Base-by-base conservation (phyloP, 805 yeast species). In the Candida sphagnicola region DNA sequence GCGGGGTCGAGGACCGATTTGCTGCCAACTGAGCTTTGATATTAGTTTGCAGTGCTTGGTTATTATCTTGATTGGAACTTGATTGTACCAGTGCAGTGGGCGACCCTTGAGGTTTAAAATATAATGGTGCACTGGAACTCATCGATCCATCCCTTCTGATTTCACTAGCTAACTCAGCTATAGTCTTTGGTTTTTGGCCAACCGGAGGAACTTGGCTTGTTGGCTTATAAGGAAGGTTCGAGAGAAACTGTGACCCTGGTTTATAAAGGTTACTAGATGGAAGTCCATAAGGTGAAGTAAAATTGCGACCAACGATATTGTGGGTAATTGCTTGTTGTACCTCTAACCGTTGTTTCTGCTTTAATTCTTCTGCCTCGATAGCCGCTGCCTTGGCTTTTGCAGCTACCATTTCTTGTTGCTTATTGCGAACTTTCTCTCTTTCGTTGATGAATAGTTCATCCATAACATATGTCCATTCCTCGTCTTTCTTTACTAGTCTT, bases 391-490 rank as follows among this genome's bases (percentile, higher is more conserved):
- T 72, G 4, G 80, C 79, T 51, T 67, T 71, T 3, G 81, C 76
- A 31, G 80, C 76, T 3, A 85, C 82, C 38, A 73, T 70, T 50
- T 80, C 85, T 39, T 79, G 77, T 56, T 79, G 84, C 37, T 77
- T 77, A 57, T 56, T 58, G 61, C 85, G 78, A 34, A 74, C 80
- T 44, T 74, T 78, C 54, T 90, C 97, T 60, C 85, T 78, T 50
- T 89, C 96, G 15, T 81, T 81, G 41, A 85, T 77, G 45, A 82
- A 87, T 43, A 79, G 83, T 44, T 88, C 95, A 62, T 93, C 96
- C 28, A 93, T 67, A 3, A 91, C 91, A 95, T 96, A 91, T 21
- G 86, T 65, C 95, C 95, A 90, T 41, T 95, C 96, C 25, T 44
- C 30, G 21, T 44, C 56, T 43, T 84, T 82, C 28, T 88, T 79